A percentile compares a stretch with the other conserved stretches of the same genome.
These are phyloP conservation scores for Xylaria cubensis DNA, from an alignment of 495 filamentous ascomycete genomes.

Conservation along the genomic window DNA sequence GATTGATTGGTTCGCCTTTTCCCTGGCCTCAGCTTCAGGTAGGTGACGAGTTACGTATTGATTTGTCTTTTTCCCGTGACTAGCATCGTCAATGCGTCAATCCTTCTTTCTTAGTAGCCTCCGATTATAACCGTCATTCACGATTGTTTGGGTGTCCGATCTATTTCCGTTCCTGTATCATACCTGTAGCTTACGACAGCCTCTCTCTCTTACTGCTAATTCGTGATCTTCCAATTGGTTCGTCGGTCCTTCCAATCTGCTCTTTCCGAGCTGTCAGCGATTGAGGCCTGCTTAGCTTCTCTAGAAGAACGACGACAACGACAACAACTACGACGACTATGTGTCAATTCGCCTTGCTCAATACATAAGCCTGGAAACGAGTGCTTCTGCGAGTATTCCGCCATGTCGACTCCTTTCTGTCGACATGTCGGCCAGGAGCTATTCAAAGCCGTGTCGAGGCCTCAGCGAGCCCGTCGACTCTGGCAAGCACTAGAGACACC, in stretches of 20 bases:
- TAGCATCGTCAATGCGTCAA: slow-evolving; percentile 3
- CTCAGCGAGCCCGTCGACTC: slow-evolving; percentile 18
- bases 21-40: neutral
- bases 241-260: neutral
- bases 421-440: slow-evolving; percentile 10
- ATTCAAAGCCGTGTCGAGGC: neutral
- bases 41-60: slow-evolving; percentile 12
- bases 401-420: slow-evolving; percentile 6
- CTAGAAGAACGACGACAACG: neutral
- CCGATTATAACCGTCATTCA: slow-evolving; percentile 9
- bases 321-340: neutral
- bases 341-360: neutral
- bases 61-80: slow-evolving; percentile 15
- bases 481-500: slow-evolving; percentile 18
- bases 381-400: neutral
- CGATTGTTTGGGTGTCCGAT: neutral
- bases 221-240: neutral
- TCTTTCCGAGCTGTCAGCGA: neutral
- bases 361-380: slow-evolving; percentile 2
- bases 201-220: neutral
- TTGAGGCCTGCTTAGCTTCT: neutral
- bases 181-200: neutral
- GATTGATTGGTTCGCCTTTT: neutral
- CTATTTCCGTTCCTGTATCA: slow-evolving; percentile 1
- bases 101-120: neutral